A percentile compares a stretch with the other conserved stretches of the same genome.
Evolutionary conservation across 805 yeast genomes (phyloP).

Genomic region (Barnettozyma botsteinii): DNA sequence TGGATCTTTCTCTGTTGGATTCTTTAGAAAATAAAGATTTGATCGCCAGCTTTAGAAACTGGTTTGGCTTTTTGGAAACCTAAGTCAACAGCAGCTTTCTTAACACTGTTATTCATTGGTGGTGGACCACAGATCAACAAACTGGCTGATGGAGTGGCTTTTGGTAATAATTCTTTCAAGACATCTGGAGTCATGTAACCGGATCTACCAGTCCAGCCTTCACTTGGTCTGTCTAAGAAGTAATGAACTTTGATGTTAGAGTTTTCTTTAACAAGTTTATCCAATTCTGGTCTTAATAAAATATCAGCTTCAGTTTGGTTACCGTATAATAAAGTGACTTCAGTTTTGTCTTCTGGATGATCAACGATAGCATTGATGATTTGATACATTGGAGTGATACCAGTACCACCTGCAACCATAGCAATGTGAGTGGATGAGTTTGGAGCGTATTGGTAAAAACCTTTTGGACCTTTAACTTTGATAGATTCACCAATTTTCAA

Average conservation of each 20-base stretch:
- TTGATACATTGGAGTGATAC: constrained; percentile 95
- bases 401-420: constrained; percentile 97
- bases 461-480: constrained; percentile 86
- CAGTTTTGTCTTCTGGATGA: constrained; percentile 75
- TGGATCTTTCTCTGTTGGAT: too few relatives aligned
- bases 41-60: constrained; percentile 84
- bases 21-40: constrained; percentile 72
- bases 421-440: constrained; percentile 68
- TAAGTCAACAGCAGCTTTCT: constrained; percentile 65
- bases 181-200: constrained; percentile 81
- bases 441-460: constrained; percentile 76
- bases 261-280: constrained; percentile 49
- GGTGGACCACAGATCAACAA: constrained; percentile 92
- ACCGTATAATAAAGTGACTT: constrained; percentile 72
- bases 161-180: constrained; percentile 57
- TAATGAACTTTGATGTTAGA: constrained; percentile 63
- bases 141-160: constrained; percentile 53
- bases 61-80: constrained; percentile 86
- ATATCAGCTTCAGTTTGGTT: constrained; percentile 77
- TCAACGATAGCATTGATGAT: constrained; percentile 73
- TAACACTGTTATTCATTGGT: constrained; percentile 81
- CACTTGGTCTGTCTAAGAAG: constrained; percentile 65
- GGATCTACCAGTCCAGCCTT: constrained; percentile 65
- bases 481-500: constrained; percentile 75
- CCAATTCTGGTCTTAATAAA: constrained; percentile 73